phyloP scores from a whole-genome alignment of 352 stramenopile genomes.

The Pythium aphanidermatum region DNA sequence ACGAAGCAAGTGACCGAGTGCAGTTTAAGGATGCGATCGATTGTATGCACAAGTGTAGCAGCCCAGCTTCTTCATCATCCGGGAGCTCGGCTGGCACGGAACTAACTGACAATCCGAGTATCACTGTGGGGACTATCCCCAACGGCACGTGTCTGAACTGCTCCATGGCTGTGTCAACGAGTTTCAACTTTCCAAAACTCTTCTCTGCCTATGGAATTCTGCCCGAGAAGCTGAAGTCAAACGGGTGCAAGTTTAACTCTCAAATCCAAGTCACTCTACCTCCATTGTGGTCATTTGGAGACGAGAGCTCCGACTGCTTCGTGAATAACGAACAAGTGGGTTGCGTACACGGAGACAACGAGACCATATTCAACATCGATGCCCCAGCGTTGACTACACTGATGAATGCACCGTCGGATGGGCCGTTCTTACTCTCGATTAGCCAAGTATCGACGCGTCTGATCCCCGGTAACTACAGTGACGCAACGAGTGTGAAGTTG shows the following conservation, averaged over 20 bases:
- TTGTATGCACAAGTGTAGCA: constrained; percentile 45
- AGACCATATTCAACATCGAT: constrained; percentile 42
- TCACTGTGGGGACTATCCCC: constrained; percentile 41
- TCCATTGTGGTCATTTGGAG: constrained; percentile 51
- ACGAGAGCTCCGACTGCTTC: constrained; percentile 28
- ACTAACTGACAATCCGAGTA: constrained; percentile 41
- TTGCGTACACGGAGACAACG: constrained; percentile 50
- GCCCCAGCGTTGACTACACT: constrained; percentile 27
- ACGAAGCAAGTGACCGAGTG: constrained; percentile 5
- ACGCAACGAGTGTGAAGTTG: constrained; percentile 42
- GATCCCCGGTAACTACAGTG: constrained; percentile 48
- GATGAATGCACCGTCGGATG: constrained; percentile 22
- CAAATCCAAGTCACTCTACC: constrained; percentile 46
- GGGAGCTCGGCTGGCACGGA: constrained; percentile 33
- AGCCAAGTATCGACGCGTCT: constrained; percentile 57
- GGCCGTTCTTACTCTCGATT: constrained; percentile 40
- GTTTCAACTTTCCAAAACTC: constrained; percentile 71
- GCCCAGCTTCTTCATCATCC: too few relatives aligned
- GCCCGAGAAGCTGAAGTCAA: constrained; percentile 23
- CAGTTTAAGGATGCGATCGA: constrained; percentile 34
- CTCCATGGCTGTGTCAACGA: constrained; percentile 42
- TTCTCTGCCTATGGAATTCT: constrained; percentile 60
- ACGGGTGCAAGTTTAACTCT: constrained; percentile 40
- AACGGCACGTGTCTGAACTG: constrained; percentile 73
- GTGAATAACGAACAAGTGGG: constrained; percentile 23